These are phyloP conservation scores for Oxyria digyna DNA, from an alignment of 148 eudicot species.

Conservation along the genomic window DNA sequence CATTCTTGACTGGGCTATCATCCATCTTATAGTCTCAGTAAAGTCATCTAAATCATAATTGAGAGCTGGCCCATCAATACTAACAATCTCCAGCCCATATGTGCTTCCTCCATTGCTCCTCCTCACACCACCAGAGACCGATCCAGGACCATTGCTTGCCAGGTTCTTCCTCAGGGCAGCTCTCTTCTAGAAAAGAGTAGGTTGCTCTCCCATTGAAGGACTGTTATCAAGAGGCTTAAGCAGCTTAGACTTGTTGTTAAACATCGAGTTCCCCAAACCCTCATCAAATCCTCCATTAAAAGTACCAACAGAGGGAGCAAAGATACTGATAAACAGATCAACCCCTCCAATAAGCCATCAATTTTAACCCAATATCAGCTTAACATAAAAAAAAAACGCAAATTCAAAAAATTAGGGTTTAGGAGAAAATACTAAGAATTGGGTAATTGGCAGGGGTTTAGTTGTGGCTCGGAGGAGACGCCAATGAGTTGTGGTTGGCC, in stretches of 20 bases:
- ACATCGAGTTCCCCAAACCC: constrained; percentile 14
- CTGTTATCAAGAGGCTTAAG: constrained; percentile 32
- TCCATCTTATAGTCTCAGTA: constrained; percentile 13
- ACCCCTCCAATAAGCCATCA: too few relatives aligned
- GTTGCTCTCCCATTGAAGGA: constrained; percentile 25
- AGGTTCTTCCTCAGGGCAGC: constrained; percentile 14
- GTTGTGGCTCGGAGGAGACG: too few relatives aligned
- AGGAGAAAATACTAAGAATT: too few relatives aligned
- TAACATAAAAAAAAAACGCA: too few relatives aligned
- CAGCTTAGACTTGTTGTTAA: constrained; percentile 13
- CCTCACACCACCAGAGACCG: constrained; percentile 21
- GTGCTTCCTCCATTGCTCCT: constrained; percentile 4
- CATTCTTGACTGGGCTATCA: background rate
- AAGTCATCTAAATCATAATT: constrained; percentile 42
- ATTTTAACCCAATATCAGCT: too few relatives aligned
- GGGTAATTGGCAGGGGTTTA: too few relatives aligned
- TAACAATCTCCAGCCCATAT: constrained; percentile 23
- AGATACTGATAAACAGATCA: too few relatives aligned
- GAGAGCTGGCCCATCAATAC: constrained; percentile 22
- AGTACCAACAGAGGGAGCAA: constrained; percentile 19
- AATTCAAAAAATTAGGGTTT: too few relatives aligned
- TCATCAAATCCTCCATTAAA: constrained; percentile 18
- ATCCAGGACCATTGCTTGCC: constrained; percentile 19
- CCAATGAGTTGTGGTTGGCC: too few relatives aligned
- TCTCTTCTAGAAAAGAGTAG: constrained; percentile 37